These are phyloP conservation scores for Erigeron canadensis DNA, from an alignment of 129 eudicot species.

Conservation along the genomic window DNA sequence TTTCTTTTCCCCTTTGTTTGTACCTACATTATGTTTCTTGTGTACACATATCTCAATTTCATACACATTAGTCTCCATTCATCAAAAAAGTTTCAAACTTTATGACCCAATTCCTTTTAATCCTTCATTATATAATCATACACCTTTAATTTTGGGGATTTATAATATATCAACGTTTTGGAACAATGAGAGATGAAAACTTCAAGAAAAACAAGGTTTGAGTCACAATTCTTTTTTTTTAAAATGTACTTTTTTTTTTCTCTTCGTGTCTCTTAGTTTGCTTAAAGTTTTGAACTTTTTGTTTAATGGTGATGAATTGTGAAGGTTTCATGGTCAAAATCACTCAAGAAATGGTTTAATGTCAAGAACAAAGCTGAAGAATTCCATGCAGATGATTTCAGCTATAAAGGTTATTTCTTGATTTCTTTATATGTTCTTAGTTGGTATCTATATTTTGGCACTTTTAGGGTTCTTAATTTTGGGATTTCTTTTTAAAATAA, in stretches of 20 bases:
- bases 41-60: too few species aligned
- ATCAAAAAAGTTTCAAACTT: too few species aligned
- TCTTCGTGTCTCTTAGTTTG: slow-evolving; percentile 1
- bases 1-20: too few species aligned
- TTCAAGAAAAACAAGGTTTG: slow-evolving; percentile 88
- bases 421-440: slow-evolving; percentile 14
- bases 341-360: slow-evolving; percentile 85
- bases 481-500: slow-evolving; percentile 11
- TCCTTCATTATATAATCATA: too few species aligned
- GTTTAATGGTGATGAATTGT: slow-evolving; percentile 24
- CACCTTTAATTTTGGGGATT: too few species aligned
- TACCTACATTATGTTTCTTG: too few species aligned
- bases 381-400: slow-evolving; percentile 74
- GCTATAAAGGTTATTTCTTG: slow-evolving; percentile 34
- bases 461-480: slow-evolving; percentile 34
- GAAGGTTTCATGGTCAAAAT: slow-evolving; percentile 85
- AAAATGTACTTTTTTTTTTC: not conserved
- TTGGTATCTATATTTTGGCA: not conserved
- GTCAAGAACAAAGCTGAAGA: slow-evolving; percentile 81
- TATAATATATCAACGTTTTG: not conserved
- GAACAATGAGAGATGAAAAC: slow-evolving; percentile 75
- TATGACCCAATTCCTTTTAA: too few species aligned
- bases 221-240: too few species aligned
- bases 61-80: too few species aligned
- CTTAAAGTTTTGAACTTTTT: slow-evolving; percentile 20